Base-by-base conservation (phyloP, 2,329 filamentous ascomycete species). In the Claviceps paspali region DNA sequence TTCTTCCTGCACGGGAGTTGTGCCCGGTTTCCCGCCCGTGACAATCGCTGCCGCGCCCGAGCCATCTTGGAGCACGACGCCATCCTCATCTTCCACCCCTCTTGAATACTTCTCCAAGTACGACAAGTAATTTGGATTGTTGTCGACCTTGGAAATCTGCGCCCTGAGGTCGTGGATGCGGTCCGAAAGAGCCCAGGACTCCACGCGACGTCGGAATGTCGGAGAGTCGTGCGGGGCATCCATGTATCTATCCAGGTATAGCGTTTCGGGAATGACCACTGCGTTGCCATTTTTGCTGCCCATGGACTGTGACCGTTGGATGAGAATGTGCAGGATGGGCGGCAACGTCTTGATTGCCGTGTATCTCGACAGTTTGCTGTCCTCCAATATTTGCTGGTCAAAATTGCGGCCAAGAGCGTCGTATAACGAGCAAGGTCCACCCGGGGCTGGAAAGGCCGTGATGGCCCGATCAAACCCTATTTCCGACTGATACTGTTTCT, bases 201-300 rank as follows among this genome's bases (percentile, higher is more conserved):
- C 65, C 42, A 77, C 68, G 21, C 85, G 76, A 30, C 72, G 66
- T 30, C 68, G 61, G 52, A 82, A 72, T 2, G 85, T 61, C 2
- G 69, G 60, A 3, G 76, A 72, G 29, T 74, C 67, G 4, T 67
- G 64, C 1, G 68, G 63, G 4, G 73, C 71, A 42, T 84, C 77
- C 68, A 87, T 79, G 55, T 93, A 98, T 21, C 87, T 74, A 57
- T 96, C 91, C 37, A 98, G 66, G 52, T 83, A 93, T 10, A 98
- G 68, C 2, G 70, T 78, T 45, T 91, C 79, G 4, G 80, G 77
- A n/a, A 98, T 74, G 15, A 75, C 68, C 10, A 98, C 72, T 9
- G 82, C 75, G 42, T 86, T 77, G 38, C 75, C 76, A 21, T 86
- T 85, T 52, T 93, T 93, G 30, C 68, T 68, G 6, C 70, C 68